Conservation (phyloP, 306 rosid species). For the Lupinus albus region DNA sequence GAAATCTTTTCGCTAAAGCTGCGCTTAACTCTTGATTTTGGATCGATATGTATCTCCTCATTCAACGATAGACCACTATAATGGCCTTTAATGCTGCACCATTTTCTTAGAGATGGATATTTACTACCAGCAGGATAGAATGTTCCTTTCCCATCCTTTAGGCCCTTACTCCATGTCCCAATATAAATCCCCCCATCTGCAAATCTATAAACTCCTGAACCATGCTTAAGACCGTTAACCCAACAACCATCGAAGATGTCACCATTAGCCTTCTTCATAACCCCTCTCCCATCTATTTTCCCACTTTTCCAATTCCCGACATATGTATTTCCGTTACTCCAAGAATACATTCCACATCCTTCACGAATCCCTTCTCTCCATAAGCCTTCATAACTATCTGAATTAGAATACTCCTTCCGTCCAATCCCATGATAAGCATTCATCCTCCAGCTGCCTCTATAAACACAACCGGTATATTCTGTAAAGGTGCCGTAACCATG, state of each 20-base stretch:
- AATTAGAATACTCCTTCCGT: constrained; percentile 64
- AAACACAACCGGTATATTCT: constrained; percentile 52
- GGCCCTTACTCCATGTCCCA: constrained; percentile 84
- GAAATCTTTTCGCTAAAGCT: constrained; percentile 62
- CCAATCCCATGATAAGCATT: constrained; percentile 82
- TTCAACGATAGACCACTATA: constrained; percentile 42
- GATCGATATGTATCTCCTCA: constrained; percentile 39
- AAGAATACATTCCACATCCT: constrained; percentile 77
- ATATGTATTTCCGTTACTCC: constrained; percentile 71
- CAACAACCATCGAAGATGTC: constrained; percentile 79
- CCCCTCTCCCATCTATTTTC: constrained; percentile 82
- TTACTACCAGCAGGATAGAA: constrained; percentile 79
- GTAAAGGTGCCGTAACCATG: constrained; percentile 79
- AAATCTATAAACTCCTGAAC: constrained; percentile 78
- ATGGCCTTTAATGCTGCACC: constrained; percentile 47
- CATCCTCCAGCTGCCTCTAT: constrained; percentile 88
- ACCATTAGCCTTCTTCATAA: constrained; percentile 86
- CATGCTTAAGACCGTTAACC: constrained; percentile 77
- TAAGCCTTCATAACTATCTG: constrained; percentile 76
- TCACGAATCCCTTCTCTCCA: constrained; percentile 94
- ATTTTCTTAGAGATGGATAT: constrained; percentile 65
- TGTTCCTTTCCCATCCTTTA: constrained; percentile 93
- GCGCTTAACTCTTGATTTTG: constrained; percentile 53
- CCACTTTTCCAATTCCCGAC: constrained; percentile 86
- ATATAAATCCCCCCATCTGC: constrained; percentile 77